Percentiles rank a stretch among this genome's conserved stretches.
phyloP scores from a whole-genome alignment of 192 early-diverging fungal species.

The Diversispora eburnea region DNA sequence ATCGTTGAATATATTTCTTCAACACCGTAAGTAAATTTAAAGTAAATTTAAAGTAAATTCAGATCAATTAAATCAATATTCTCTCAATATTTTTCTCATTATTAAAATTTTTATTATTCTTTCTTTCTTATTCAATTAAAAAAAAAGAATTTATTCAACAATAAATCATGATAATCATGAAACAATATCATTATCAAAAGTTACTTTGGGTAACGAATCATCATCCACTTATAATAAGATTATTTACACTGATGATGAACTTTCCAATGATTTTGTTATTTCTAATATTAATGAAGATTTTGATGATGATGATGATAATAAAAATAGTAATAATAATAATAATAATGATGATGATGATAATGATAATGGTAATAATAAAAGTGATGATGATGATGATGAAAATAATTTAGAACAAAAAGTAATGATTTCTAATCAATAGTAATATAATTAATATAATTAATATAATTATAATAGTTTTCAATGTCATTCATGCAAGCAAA shows the following conservation, averaged over 20 bases:
- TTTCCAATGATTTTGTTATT: neutral
- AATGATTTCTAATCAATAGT: too few species aligned
- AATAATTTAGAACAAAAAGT: too few species aligned
- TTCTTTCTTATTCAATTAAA: neutral
- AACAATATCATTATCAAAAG: neutral
- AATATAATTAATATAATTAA: too few species aligned
- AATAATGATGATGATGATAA: too few species aligned
- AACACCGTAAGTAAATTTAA: neutral
- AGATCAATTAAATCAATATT: neutral
- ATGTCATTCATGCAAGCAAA: too few species aligned
- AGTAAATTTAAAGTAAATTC: neutral
- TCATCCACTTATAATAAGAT: neutral
- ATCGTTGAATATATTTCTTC: constrained; percentile 9
- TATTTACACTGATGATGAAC: neutral
- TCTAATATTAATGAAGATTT: neutral
- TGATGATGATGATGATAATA: neutral
- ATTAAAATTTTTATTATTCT: neutral
- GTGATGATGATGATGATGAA: too few species aligned
- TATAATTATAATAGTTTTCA: too few species aligned
- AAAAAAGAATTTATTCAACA: neutral
- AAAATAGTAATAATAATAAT: neutral
- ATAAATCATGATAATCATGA: neutral
- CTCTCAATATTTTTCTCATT: neutral
- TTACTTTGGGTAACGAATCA: neutral
- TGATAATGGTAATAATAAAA: too few species aligned